A percentile compares a stretch with the other conserved stretches of the same genome.
Evolutionary conservation across 306 rosid genomes (phyloP).

Genomic region (Pueraria montana): DNA sequence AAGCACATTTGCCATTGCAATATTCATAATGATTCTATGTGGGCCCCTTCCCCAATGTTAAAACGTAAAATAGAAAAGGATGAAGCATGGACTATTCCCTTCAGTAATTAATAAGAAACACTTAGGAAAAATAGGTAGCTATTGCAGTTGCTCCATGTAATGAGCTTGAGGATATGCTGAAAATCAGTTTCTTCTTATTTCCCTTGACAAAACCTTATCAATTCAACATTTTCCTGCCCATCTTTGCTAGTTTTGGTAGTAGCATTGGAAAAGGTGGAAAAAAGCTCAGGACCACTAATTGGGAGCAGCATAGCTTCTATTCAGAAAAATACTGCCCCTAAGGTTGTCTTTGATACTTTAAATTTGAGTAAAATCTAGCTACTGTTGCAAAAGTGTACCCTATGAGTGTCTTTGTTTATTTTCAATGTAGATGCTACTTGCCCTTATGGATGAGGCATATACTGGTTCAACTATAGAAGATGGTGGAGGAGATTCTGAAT

Average conservation of each 20-base stretch:
- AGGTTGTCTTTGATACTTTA: slow-evolving; percentile 62
- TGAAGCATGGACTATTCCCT: slow-evolving; percentile 6
- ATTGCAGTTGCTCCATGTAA: not conserved
- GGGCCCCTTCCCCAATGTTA: not conserved
- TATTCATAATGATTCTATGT: not conserved
- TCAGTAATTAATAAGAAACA: slow-evolving; percentile 22
- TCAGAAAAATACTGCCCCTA: slow-evolving; percentile 94
- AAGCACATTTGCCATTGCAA: slow-evolving; percentile 17
- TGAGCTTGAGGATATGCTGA: slow-evolving; percentile 33
- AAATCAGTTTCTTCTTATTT: slow-evolving; percentile 16
- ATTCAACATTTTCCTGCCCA: slow-evolving; percentile 45
- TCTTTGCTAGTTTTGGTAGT: slow-evolving; percentile 77
- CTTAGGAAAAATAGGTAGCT: slow-evolving; percentile 15
- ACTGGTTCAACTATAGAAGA: slow-evolving; percentile 95
- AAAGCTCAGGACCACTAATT: slow-evolving; percentile 83
- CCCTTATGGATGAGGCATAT: slow-evolving; percentile 99
- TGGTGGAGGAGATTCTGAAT: slow-evolving; percentile 94
- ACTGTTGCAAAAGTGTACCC: slow-evolving; percentile 39
- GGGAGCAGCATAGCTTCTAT: slow-evolving; percentile 94
- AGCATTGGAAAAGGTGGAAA: slow-evolving; percentile 94
- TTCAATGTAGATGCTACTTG: slow-evolving; percentile 85
- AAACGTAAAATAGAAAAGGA: slow-evolving; percentile 32
- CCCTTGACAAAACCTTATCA: slow-evolving; percentile 8
- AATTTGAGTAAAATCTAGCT: slow-evolving; percentile 16
- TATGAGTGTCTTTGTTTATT: slow-evolving; percentile 27